A percentile compares a stretch with the other conserved stretches of the same genome.
phyloP scores from a whole-genome alignment of 2,329 filamentous ascomycete genomes.

The Alternaria novae-zelandiae region DNA sequence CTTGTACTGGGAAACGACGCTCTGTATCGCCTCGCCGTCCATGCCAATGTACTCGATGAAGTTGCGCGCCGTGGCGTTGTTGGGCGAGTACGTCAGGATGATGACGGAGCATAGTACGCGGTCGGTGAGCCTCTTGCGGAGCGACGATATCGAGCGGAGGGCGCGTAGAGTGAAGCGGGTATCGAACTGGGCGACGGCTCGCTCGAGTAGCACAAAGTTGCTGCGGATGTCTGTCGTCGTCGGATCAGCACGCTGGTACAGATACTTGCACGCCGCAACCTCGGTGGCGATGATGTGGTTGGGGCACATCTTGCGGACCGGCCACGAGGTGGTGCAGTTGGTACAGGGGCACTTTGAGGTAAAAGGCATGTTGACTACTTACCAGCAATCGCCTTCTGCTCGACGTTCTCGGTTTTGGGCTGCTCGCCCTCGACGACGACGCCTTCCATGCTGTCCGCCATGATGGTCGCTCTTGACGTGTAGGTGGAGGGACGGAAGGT shows the following conservation, averaged over 20 bases:
- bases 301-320: constrained; percentile 36
- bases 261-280: constrained; percentile 37
- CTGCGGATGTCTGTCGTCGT: constrained; percentile 80
- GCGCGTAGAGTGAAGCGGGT: constrained; percentile 93
- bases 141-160: constrained; percentile 90
- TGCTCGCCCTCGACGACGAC: constrained; percentile 52
- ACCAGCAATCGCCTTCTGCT: constrained; percentile 50
- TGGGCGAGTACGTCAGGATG: constrained; percentile 76
- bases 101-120: constrained; percentile 83
- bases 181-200: constrained; percentile 91
- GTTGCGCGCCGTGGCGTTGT: constrained; percentile 70
- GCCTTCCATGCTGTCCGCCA: constrained; percentile 61
- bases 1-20: constrained; percentile 58
- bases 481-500: constrained; percentile 18
- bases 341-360: constrained; percentile 31
- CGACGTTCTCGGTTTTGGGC: constrained; percentile 49
- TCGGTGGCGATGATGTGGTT: constrained; percentile 39
- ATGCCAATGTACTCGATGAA: constrained; percentile 74
- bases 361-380: constrained; percentile 32
- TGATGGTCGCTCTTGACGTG: constrained; percentile 35
- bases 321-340: constrained; percentile 25
- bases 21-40: constrained; percentile 68
- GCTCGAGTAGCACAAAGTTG: constrained; percentile 90
- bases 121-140: constrained; percentile 87
- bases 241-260: constrained; percentile 40